Evolutionary conservation across 2,329 filamentous ascomycete species (phyloP).

Genomic region (Colletotrichum euphorbiae): DNA sequence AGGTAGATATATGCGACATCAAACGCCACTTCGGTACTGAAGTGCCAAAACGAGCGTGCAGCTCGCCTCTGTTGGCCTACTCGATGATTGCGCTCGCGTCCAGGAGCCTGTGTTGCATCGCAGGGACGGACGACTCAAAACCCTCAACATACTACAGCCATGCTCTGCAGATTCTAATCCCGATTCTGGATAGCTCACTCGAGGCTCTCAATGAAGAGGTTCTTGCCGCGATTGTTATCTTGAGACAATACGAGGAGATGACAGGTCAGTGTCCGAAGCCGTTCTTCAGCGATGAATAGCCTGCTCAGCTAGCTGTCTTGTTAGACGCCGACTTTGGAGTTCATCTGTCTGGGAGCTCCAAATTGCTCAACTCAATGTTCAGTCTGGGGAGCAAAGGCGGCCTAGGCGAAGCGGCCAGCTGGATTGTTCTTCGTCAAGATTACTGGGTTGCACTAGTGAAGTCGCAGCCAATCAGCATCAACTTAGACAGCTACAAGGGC

Average conservation of each 20-base stretch:
- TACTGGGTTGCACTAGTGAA: too few relatives aligned
- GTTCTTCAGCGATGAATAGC: too few relatives aligned
- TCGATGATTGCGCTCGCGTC: slow-evolving; percentile 45
- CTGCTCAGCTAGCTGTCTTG: too few relatives aligned
- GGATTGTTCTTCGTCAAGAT: too few relatives aligned
- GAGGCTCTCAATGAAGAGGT: slow-evolving; percentile 53
- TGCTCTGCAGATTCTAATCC: slow-evolving; percentile 54
- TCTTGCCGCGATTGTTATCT: slow-evolving; percentile 52
- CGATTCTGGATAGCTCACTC: slow-evolving; percentile 49
- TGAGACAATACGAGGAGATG: slow-evolving; percentile 55
- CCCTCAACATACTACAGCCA: slow-evolving; percentile 55
- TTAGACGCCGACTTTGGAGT: too few relatives aligned
- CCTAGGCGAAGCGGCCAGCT: too few relatives aligned
- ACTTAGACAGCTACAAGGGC: too few relatives aligned
- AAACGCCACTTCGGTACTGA: slow-evolving; percentile 54
- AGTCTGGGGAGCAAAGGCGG: too few relatives aligned
- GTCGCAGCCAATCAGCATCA: too few relatives aligned
- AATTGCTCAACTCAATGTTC: too few relatives aligned
- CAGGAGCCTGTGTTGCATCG: slow-evolving; percentile 41
- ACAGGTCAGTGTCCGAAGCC: slow-evolving; percentile 44
- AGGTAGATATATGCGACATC: slow-evolving; percentile 57
- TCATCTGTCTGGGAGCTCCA: too few relatives aligned
- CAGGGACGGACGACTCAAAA: slow-evolving; percentile 44
- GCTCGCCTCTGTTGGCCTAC: slow-evolving; percentile 52
- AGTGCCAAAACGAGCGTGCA: slow-evolving; percentile 53